Base-by-base conservation (phyloP, 352 stramenopile species). In the Lagenidium giganteum region DNA sequence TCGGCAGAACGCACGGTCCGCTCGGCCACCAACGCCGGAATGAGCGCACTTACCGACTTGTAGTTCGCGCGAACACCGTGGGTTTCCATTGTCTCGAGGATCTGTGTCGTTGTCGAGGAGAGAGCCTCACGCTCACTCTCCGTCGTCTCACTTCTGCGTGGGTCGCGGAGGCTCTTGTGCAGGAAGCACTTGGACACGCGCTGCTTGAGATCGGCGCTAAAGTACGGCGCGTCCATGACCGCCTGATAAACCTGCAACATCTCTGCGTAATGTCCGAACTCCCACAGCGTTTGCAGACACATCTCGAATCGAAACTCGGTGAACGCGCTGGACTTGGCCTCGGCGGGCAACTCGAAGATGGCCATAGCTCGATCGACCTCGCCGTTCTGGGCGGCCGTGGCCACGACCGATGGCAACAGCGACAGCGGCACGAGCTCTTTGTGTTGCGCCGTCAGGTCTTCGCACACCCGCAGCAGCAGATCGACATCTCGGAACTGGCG, bases 271-370 rank as follows among this genome's bases (percentile, higher is more conserved):
- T 71, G 57, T 23, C 53, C 54, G 17, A 61, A 39, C 12, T 67
- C 50, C 46, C 61, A 63, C 22, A 84, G 37, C 23, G 66, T 61
- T 40, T 84, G 71, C 26, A 80, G 43, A 40, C 66, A 79, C 33
- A 82, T 84, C 28, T 82, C 69, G 31, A 84, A 82, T 14, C 67
- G 69, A 46, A 80, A 82, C 44, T 80, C 65, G 5, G 66, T 80
- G 32, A 71, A 81, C 12, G 34, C 35, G 22, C 49, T 54, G 57
- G 82, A 67, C 11, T 41, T 30, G 9, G 51, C 56, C 25, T 79
- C 57, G 1, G 43, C 33, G 4, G 67, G 50, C 22, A 76, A 64
- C 12, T 33, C 46, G 44, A 82, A 82, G 18, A 84, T 24, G 9
- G 54, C 52, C 71, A 84, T 82, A 17, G 71, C 71, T 1, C 69